Conservation (phyloP, 163 green algal genomes). For the Trebouxiophyceae sp. region DNA sequence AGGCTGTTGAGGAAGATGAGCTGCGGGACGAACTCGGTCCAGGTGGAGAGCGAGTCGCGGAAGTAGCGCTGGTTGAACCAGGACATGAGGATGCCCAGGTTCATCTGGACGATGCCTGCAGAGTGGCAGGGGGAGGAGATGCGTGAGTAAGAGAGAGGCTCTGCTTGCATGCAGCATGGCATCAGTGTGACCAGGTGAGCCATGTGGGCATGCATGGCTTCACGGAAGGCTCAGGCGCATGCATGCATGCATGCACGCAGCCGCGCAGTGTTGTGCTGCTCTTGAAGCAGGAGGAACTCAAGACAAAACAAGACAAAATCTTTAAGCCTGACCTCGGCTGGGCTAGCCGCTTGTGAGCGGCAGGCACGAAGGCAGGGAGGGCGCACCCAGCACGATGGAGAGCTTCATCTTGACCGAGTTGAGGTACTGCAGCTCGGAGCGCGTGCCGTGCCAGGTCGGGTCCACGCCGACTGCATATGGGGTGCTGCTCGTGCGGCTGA, state of each 20-base stretch:
- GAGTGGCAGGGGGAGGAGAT: too few relatives aligned
- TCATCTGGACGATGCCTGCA: constrained; percentile 82
- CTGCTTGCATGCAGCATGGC: too few relatives aligned
- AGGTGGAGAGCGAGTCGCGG: constrained; percentile 75
- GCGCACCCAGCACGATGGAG: constrained; percentile 88
- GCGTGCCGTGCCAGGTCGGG: constrained; percentile 90
- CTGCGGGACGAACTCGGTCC: constrained; percentile 86
- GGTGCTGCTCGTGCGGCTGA: constrained; percentile 11
- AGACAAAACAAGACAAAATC: too few relatives aligned
- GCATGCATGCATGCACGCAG: too few relatives aligned
- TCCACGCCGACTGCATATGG: constrained; percentile 91
- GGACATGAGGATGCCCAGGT: constrained; percentile 90
- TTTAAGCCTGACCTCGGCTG: too few relatives aligned
- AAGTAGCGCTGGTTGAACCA: constrained; percentile 93
- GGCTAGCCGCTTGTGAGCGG: too few relatives aligned
- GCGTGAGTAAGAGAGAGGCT: too few relatives aligned
- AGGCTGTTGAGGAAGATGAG: constrained; percentile 96
- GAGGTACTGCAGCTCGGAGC: constrained; percentile 90
- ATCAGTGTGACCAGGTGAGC: too few relatives aligned
- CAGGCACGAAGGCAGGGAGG: neutral
- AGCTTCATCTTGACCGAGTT: constrained; percentile 99
- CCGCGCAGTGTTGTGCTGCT: too few relatives aligned
- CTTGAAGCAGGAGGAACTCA: too few relatives aligned
- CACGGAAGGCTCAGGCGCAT: too few relatives aligned
- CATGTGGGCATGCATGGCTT: too few relatives aligned